These are phyloP conservation scores for Myriosclerotinia scirpicola DNA, from an alignment of 2,329 filamentous ascomycete species.

Conservation along the genomic window DNA sequence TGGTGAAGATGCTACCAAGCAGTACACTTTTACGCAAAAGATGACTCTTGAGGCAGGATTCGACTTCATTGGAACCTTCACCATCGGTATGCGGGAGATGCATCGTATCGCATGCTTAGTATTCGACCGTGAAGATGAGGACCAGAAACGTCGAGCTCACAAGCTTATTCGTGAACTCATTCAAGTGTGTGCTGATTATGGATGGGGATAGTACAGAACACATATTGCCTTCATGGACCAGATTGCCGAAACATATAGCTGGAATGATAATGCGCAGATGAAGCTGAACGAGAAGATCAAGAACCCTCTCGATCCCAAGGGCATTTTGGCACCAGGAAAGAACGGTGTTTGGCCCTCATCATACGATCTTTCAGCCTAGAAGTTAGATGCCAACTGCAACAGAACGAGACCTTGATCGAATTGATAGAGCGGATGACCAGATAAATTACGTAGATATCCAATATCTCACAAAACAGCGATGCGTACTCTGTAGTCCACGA, in stretches of 20 bases:
- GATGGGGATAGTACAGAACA: constrained; percentile 49
- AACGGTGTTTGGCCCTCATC: constrained; percentile 41
- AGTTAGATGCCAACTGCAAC: constrained; percentile 10
- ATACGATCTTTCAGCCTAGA: constrained; percentile 26
- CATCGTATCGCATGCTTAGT: constrained; percentile 57
- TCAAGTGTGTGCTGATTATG: constrained; percentile 44
- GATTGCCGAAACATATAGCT: constrained; percentile 47
- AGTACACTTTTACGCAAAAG: constrained; percentile 46
- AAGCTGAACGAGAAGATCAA: constrained; percentile 49
- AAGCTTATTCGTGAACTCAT: constrained; percentile 45
- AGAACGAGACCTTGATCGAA: constrained; percentile 11
- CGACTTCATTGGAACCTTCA: constrained; percentile 53
- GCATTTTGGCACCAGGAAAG: constrained; percentile 49
- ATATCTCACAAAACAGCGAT: background rate
- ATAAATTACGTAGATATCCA: background rate
- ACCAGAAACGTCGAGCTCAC: constrained; percentile 43
- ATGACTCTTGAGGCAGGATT: constrained; percentile 47
- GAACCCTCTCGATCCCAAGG: constrained; percentile 49
- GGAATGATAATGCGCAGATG: constrained; percentile 45
- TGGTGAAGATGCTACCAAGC: constrained; percentile 48
- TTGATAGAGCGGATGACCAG: background rate
- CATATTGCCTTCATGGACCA: constrained; percentile 49
- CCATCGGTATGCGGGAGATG: constrained; percentile 52
- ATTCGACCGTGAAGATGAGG: constrained; percentile 48
- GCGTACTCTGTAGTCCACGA: background rate